Base-by-base conservation (phyloP, 2,329 filamentous ascomycete genomes). In the Pestalotiopsis sp. region DNA sequence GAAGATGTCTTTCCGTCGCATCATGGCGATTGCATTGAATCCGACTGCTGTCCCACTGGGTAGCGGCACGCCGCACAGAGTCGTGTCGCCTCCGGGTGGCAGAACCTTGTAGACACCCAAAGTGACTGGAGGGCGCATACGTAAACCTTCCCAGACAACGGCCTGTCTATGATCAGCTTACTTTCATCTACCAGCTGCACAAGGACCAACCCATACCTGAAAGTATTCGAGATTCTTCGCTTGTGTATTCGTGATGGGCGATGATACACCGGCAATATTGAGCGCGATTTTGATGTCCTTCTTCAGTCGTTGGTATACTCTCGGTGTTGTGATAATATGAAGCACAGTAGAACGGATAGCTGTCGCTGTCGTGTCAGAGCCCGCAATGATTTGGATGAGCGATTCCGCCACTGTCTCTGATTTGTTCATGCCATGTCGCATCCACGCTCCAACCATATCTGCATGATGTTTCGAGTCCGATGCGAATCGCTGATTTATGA, bases 321-420 rank as follows among this genome's bases (percentile, higher is more conserved):
- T 76, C 0, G 85, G 85, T 25, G 80, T 82, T 14, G 81, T 82
- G n/a, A 83, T 79, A 66, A 88, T 74, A 73, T 85, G 81, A 41
- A 70, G 70, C 25, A 31, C 70, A 5, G 72, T 74, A 62, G 41
- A 71, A 27, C 45, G 68, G 68, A 45, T 73, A 60, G n/a, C 69
- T 75, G 6, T 73, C 75, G 39, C 38, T 70, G 11, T 71, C 75
- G 14, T 73, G 73, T 2, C 70, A 68, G 3, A 66, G 69, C 58
- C 25, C 13, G 67, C 59, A 7, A 39, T 39, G 6, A 56, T 68
- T 64, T 36, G 57, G 23, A 58, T 65, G 39, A 41, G 39, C 14
- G 39, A 41, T 7, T 41, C 39, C 25, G 25, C 25, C 25, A 27
- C 25, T 27, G 25, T 27, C 25, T 27, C 25, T 27, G 25, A 27